A percentile compares a stretch with the other conserved stretches of the same genome.
These are phyloP conservation scores for Cylindrotheca fusiformis DNA, from an alignment of 108 stramenopile species.

Conservation along the genomic window DNA sequence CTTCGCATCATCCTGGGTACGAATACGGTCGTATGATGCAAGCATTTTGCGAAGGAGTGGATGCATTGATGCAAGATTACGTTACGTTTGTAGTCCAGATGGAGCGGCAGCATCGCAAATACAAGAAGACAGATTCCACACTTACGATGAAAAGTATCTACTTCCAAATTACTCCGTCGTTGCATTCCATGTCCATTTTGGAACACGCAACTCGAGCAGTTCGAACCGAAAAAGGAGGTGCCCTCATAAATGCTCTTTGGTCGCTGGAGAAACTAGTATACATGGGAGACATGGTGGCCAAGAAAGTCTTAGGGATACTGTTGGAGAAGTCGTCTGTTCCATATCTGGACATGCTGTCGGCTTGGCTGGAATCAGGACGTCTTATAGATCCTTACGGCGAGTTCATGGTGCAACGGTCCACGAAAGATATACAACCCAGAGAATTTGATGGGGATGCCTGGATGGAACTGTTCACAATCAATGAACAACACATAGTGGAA, in stretches of 20 bases:
- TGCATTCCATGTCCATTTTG: conserved; percentile 76
- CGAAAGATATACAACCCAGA: not conserved
- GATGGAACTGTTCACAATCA: conserved; percentile 47
- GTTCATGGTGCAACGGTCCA: conserved; percentile 79
- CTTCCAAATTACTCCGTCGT: conserved; percentile 65
- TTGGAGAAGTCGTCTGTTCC: conserved; percentile 71
- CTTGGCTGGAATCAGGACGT: conserved; percentile 80
- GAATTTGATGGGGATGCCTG: conserved; percentile 47
- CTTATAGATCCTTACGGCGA: conserved; percentile 87
- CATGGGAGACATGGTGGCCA: conserved; percentile 65
- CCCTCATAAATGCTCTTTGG: conserved; percentile 67
- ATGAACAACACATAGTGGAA: conserved; percentile 51
- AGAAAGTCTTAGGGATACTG: conserved; percentile 52
- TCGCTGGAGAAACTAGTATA: conserved; percentile 35
- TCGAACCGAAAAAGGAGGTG: conserved; percentile 69
- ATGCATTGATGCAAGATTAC: conserved; percentile 74
- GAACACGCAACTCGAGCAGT: conserved; percentile 48
- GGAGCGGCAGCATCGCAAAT: conserved; percentile 49
- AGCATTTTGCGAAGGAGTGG: conserved; percentile 79
- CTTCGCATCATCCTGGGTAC: conserved; percentile 48
- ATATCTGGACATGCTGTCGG: conserved; percentile 80
- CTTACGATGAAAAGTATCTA: conserved; percentile 77
- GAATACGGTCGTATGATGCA: conserved; percentile 88
- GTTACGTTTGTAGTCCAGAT: conserved; percentile 66
- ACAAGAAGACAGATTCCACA: conserved; percentile 3